These are phyloP conservation scores for Chlorociboria aeruginascens DNA, from an alignment of 495 filamentous ascomycete genomes.

Conservation along the genomic window DNA sequence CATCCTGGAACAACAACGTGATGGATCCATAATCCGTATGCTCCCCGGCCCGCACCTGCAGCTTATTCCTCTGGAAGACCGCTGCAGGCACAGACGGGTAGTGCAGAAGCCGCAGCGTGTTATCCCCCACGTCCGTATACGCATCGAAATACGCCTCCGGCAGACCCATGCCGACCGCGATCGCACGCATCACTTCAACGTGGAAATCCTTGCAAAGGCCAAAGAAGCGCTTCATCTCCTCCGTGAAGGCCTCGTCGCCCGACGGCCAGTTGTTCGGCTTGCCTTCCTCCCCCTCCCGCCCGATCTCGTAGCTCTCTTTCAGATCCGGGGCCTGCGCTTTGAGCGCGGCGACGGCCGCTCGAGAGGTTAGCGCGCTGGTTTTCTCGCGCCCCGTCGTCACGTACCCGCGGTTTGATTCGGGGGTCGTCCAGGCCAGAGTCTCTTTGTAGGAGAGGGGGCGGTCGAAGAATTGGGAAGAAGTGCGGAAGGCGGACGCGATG, in stretches of 20 bases:
- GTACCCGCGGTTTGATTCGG: conserved; percentile 71
- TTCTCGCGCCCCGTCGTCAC: conserved; percentile 67
- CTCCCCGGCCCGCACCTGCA: conserved; percentile 69
- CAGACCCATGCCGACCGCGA: conserved; percentile 73
- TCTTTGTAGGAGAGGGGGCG: conserved; percentile 62
- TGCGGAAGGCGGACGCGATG: conserved; percentile 50
- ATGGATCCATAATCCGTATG: conserved; percentile 87
- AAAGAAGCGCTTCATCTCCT: conserved; percentile 63
- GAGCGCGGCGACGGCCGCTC: conserved; percentile 44
- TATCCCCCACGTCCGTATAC: conserved; percentile 64
- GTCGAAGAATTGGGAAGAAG: conserved; percentile 67
- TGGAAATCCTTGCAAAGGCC: conserved; percentile 63
- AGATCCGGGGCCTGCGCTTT: conserved; percentile 55
- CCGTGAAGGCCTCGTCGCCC: conserved; percentile 51
- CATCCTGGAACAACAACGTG: conserved; percentile 84
- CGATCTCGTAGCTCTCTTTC: conserved; percentile 80
- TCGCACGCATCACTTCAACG: conserved; percentile 71
- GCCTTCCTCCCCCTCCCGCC: conserved; percentile 53
- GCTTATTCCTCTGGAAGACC: conserved; percentile 56
- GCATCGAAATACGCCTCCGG: conserved; percentile 65
- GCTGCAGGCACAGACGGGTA: conserved; percentile 61
- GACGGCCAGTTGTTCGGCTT: conserved; percentile 75
- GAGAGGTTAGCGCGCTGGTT: conserved; percentile 45
- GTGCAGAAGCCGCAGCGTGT: conserved; percentile 79
- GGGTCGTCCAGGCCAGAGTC: conserved; percentile 53